phyloP scores from a whole-genome alignment of 345 rosid species.

The Odontarrhena argentea region DNA sequence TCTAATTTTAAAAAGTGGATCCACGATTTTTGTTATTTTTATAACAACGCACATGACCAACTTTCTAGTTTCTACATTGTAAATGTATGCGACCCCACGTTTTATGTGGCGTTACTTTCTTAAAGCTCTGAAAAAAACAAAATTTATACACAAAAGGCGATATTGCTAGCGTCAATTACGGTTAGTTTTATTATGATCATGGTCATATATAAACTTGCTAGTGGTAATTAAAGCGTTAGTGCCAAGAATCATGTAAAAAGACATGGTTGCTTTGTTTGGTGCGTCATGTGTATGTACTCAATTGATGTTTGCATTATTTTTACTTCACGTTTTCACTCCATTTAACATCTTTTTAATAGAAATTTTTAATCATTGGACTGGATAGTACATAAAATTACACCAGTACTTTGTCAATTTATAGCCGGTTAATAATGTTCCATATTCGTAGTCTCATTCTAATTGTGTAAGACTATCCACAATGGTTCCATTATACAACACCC shows the following conservation, averaged over 20 bases:
- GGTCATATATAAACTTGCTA: neutral
- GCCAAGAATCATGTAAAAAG: slow-evolving; percentile 9
- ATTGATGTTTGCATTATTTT: slow-evolving; percentile 16
- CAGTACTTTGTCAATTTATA: neutral
- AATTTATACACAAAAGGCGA: neutral
- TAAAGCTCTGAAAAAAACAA: neutral
- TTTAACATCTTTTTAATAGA: neutral
- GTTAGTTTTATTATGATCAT: slow-evolving; percentile 9
- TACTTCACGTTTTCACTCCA: slow-evolving; percentile 20
- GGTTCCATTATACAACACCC: no score
- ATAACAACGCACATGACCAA: slow-evolving; percentile 31
- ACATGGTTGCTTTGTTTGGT: slow-evolving; percentile 25
- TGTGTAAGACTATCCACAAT: no score
- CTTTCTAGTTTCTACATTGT: slow-evolving; percentile 22
- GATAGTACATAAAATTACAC: neutral
- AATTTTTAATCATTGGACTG: neutral
- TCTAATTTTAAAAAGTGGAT: slow-evolving; percentile 20
- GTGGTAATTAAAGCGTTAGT: slow-evolving; percentile 20
- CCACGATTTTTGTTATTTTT: slow-evolving; percentile 32
- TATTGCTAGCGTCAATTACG: slow-evolving; percentile 43
- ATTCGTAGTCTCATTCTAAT: neutral
- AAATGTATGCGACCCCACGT: slow-evolving; percentile 33
- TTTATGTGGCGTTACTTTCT: slow-evolving; percentile 28
- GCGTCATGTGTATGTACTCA: slow-evolving; percentile 3
- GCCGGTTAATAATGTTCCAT: neutral